phyloP scores from a whole-genome alignment of 2,329 filamentous ascomycete genomes.

The Colletotrichum shisoi region DNA sequence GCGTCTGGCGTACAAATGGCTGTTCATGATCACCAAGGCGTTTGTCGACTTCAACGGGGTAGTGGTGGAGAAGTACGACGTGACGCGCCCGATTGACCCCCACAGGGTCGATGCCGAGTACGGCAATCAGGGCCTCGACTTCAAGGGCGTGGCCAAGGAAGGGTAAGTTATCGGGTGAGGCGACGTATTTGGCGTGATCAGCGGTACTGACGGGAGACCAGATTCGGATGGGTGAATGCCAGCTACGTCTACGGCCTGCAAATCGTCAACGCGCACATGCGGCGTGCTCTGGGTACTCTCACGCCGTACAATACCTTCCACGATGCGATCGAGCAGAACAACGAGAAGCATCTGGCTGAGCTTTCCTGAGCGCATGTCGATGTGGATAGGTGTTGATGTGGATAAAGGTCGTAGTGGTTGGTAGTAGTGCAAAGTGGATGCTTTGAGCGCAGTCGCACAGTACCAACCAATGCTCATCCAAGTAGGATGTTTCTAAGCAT shows the following conservation, averaged over 20 bases:
- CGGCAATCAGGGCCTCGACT: constrained; percentile 93
- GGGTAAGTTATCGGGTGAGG: constrained; percentile 69
- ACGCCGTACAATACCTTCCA: constrained; percentile 86
- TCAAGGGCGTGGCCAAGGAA: constrained; percentile 94
- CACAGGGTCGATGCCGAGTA: constrained; percentile 97
- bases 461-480: too few relatives aligned
- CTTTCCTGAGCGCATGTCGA: constrained; percentile 44
- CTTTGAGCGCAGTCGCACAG: too few relatives aligned
- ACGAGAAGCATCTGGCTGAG: constrained; percentile 61
- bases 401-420: neutral
- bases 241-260: constrained; percentile 94
- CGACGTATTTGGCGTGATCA: neutral
- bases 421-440: neutral
- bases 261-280: constrained; percentile 87
- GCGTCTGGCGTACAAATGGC: constrained; percentile 91
- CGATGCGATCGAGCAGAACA: constrained; percentile 68
- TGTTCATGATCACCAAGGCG: constrained; percentile 97
- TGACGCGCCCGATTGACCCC: constrained; percentile 86
- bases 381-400: neutral
- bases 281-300: constrained; percentile 84
- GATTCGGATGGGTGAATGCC: constrained; percentile 98
- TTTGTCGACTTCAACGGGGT: constrained; percentile 99
- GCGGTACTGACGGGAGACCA: constrained; percentile 53
- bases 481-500: too few relatives aligned
- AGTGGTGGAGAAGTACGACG: constrained; percentile 98